Base-by-base conservation (phyloP, 73 alveolate genomes). In the Paramecium pentaurelia region DNA sequence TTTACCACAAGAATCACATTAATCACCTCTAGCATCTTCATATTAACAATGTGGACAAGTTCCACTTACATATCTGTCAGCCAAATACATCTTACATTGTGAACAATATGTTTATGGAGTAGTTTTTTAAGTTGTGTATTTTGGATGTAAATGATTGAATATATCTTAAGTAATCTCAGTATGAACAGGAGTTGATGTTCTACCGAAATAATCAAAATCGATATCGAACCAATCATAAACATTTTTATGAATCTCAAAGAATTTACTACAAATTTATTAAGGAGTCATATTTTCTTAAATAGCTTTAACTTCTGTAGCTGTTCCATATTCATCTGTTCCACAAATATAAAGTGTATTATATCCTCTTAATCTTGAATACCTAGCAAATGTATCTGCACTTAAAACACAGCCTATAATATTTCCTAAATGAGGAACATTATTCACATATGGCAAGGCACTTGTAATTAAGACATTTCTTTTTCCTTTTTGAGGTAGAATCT, bases 311-410 rank as follows among this genome's bases (percentile, higher is more conserved):
- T 98, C 99, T 36, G 99, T 98, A 0, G 99, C 99, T 27, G 99
- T 98, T 20, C 99, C 99, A 92, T 98, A 97, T 93, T 98, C 99
- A 86, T 98, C 99, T 59, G 99, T 98, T 18, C 99, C 99, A 84
- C 99, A 98, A 34, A 97, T 84, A 60, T 97, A 98, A 40, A 98
- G 58, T 5, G 99, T 95, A 94, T 98, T 97, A 93, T 98, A 93
- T 8, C 99, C 99, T 95, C 96, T 95, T 38, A 97, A 96, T 83
- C 99, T 85, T 70, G 95, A 94, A 94, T 92, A 98, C 86, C 99
- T 97, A 30, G 99, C 99, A 92, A 94, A 98, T 18, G 96, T 99
- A 93, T 98, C 99, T 42, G 99, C 99, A 28, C 99, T 95, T 59
- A 98, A 93, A 37, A 98, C 99, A 94, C 99, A 98, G 8, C 99